Conservation (phyloP, 208 protist species). For the Leishmania amazonensis region DNA sequence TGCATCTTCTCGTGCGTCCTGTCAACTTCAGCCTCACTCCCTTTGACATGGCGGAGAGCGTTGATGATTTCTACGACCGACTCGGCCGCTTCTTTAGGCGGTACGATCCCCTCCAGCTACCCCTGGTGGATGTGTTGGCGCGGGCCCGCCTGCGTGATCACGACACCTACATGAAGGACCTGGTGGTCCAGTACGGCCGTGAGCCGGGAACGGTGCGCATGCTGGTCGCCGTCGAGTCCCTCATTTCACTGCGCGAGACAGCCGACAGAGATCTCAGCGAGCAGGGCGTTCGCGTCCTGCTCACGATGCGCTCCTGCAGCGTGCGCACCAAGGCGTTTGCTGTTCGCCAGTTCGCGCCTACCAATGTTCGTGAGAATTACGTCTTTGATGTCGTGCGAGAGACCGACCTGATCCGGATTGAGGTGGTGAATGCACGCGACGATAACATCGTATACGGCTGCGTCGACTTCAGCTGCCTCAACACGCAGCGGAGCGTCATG, state of each 20-base stretch:
- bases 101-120: conserved; percentile 71
- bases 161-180: conserved; percentile 72
- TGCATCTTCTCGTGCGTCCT: conserved; percentile 63
- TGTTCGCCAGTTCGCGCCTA: conserved; percentile 51
- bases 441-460: conserved; percentile 66
- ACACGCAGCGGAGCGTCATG: conserved; percentile 62
- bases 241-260: conserved; percentile 50
- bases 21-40: conserved; percentile 58
- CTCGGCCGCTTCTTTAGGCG: conserved; percentile 74
- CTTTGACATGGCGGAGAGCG: conserved; percentile 30
- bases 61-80: conserved; percentile 74
- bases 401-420: conserved; percentile 81
- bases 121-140: conserved; percentile 61
- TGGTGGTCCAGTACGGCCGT: conserved; percentile 70
- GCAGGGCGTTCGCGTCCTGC: conserved; percentile 50
- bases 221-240: conserved; percentile 44
- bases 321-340: conserved; percentile 45
- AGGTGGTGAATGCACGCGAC: conserved; percentile 55
- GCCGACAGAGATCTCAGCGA: conserved; percentile 45
- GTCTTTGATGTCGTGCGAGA: conserved; percentile 79
- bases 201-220: conserved; percentile 75
- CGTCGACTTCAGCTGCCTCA: conserved; percentile 80
- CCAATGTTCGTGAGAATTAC: conserved; percentile 62
- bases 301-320: conserved; percentile 68
- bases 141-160: conserved; percentile 41